Conservation (phyloP, 768 basidiomycete species). For the Neoboletus magnificus region DNA sequence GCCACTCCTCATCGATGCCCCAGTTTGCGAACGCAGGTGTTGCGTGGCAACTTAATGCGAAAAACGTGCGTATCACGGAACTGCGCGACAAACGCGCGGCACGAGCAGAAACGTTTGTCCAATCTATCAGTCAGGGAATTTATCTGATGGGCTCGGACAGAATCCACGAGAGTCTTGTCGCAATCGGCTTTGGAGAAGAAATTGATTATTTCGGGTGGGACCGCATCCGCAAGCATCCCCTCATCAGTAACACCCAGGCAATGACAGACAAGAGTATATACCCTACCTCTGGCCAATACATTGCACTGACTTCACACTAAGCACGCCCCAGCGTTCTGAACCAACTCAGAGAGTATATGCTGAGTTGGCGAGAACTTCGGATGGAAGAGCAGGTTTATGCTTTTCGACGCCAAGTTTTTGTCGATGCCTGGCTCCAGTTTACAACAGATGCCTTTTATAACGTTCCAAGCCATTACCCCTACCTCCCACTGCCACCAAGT, state of each 20-base stretch:
- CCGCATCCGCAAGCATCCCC: slow-evolving; percentile 28
- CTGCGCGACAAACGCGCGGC: slow-evolving; percentile 23
- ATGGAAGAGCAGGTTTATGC: slow-evolving; percentile 29
- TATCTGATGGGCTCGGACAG: slow-evolving; percentile 13
- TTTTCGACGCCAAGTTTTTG: slow-evolving; percentile 24
- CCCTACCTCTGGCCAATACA: background rate
- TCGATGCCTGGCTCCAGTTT: slow-evolving; percentile 27
- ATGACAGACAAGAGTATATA: slow-evolving; percentile 22
- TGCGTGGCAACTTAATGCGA: slow-evolving; percentile 23
- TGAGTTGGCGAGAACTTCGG: slow-evolving; percentile 30
- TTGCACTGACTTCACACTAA: slow-evolving; percentile 12
- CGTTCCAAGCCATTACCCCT: slow-evolving; percentile 12
- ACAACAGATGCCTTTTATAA: slow-evolving; percentile 11
- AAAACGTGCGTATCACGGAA: slow-evolving; percentile 15
- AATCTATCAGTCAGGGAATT: background rate
- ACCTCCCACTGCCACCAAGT: slow-evolving; percentile 28
- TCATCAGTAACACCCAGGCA: slow-evolving; percentile 25
- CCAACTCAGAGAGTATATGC: slow-evolving; percentile 26
- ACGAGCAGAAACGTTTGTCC: slow-evolving; percentile 27
- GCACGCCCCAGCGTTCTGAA: slow-evolving; percentile 15
- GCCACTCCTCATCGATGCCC: slow-evolving; percentile 5
- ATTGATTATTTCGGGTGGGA: slow-evolving; percentile 31
- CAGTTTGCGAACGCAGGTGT: slow-evolving; percentile 28
- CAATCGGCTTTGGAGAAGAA: slow-evolving; percentile 24
- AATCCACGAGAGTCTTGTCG: slow-evolving; percentile 16